phyloP scores from a whole-genome alignment of 2,329 filamentous ascomycete species.

The Fusarium coicis region DNA sequence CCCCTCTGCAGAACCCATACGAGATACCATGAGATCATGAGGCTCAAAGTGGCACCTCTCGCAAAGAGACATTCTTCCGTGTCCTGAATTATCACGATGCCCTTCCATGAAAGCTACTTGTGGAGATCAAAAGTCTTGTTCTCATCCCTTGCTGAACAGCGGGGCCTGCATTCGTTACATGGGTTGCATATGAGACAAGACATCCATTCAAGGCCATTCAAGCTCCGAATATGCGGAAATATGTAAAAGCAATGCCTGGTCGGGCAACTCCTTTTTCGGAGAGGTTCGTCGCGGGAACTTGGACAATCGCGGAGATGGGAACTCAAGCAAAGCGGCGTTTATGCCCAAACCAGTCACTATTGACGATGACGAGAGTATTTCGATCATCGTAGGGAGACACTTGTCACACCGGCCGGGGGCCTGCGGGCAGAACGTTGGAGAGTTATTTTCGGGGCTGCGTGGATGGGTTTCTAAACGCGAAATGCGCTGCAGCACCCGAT shows the following conservation, averaged over 20 bases:
- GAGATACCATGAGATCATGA: slow-evolving; percentile 11
- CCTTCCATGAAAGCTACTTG: slow-evolving; percentile 9
- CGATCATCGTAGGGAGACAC: background rate
- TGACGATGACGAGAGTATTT: slow-evolving; percentile 12
- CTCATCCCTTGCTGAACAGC: background rate
- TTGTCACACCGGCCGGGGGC: slow-evolving; percentile 1
- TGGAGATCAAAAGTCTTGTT: slow-evolving; percentile 15
- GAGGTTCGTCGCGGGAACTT: background rate
- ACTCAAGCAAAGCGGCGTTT: slow-evolving; percentile 3
- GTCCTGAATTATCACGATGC: slow-evolving; percentile 26
- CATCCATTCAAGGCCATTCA: background rate
- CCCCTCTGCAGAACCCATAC: slow-evolving; percentile 13
- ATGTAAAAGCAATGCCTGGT: background rate
- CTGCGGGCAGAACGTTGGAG: background rate
- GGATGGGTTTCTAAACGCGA: slow-evolving; percentile 11
- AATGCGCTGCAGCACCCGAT: slow-evolving; percentile 14
- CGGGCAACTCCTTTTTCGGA: slow-evolving; percentile 6
- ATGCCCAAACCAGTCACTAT: slow-evolving; percentile 17
- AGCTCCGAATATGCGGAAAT: slow-evolving; percentile 25
- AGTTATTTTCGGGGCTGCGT: background rate
- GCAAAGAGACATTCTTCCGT: background rate
- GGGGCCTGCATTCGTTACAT: slow-evolving; percentile 14
- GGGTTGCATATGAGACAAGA: slow-evolving; percentile 4
- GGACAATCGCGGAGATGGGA: background rate
- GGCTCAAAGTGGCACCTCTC: slow-evolving; percentile 22